Percentiles rank a stretch among this genome's conserved stretches.
These are phyloP conservation scores for Gossypium lobatum DNA, from an alignment of 441 rosid genomes.

Conservation along the genomic window DNA sequence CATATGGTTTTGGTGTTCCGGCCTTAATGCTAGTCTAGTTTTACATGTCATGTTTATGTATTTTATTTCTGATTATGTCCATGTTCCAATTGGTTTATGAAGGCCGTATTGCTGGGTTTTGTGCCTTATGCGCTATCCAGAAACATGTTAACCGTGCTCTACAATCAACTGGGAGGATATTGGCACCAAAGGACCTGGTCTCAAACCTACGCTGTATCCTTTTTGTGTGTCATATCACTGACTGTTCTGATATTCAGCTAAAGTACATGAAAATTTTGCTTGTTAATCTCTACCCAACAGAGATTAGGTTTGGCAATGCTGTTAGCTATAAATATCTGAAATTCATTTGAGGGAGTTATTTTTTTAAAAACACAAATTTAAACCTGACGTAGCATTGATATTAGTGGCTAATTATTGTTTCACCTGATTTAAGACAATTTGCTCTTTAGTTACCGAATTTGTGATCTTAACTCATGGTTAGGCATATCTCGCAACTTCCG, in stretches of 20 bases:
- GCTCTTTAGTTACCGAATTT: slow-evolving; percentile 8
- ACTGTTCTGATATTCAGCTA: neutral
- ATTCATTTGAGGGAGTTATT: neutral
- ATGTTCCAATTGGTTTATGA: slow-evolving; percentile 27
- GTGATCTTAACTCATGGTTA: slow-evolving; percentile 37
- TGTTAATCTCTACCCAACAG: neutral
- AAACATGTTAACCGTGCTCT: slow-evolving; percentile 81
- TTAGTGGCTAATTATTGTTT: neutral
- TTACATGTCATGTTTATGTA: neutral
- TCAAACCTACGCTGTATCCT: slow-evolving; percentile 86
- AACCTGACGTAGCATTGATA: neutral
- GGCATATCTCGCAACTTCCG: slow-evolving; percentile 87
- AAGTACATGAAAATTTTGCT: neutral
- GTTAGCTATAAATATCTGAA: neutral
- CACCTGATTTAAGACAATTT: neutral
- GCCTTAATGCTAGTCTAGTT: neutral
- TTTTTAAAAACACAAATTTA: neutral
- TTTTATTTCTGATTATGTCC: slow-evolving; percentile 13
- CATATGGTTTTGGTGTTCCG: neutral
- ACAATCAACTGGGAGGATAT: slow-evolving; percentile 64
- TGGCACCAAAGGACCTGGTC: slow-evolving; percentile 84
- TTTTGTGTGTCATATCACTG: slow-evolving; percentile 13
- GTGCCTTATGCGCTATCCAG: slow-evolving; percentile 97
- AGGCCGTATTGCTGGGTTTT: slow-evolving; percentile 90
- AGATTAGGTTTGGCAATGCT: neutral